These are phyloP conservation scores for Myochromella boudieri DNA, from an alignment of 768 basidiomycete species.

Conservation along the genomic window DNA sequence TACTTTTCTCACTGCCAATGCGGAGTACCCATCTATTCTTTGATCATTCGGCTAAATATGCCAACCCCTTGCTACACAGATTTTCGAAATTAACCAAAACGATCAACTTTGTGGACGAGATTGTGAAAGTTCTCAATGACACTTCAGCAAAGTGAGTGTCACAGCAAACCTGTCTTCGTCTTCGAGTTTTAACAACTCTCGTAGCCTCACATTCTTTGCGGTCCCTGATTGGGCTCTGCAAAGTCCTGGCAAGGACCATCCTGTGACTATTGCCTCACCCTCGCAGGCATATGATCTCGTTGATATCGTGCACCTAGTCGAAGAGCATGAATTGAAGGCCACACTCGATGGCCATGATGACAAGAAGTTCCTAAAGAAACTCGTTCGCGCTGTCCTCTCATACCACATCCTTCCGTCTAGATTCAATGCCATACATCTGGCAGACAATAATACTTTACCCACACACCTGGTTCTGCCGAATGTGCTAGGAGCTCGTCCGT, in stretches of 20 bases:
- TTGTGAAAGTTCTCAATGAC: constrained; percentile 18
- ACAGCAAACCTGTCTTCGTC: not conserved
- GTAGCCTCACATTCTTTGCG: constrained; percentile 56
- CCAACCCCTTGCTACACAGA: constrained; percentile 5
- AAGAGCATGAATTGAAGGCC: constrained; percentile 35
- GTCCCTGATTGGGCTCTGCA: constrained; percentile 45
- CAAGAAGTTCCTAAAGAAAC: constrained; percentile 53
- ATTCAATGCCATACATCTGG: constrained; percentile 36
- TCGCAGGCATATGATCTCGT: constrained; percentile 14
- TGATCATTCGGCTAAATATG: not conserved
- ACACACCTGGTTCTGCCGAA: constrained; percentile 43
- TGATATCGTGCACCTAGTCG: constrained; percentile 26
- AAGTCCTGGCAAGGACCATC: constrained; percentile 18
- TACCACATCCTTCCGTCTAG: constrained; percentile 55
- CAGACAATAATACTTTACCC: constrained; percentile 53
- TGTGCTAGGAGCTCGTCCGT: constrained; percentile 42
- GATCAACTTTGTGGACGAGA: constrained; percentile 23
- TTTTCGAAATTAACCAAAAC: constrained; percentile 24
- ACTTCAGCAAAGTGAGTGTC: constrained; percentile 12
- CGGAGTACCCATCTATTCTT: constrained; percentile 4
- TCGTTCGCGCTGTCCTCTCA: constrained; percentile 51
- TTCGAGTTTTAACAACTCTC: not conserved
- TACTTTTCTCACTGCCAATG: constrained; percentile 3
- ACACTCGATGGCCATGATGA: constrained; percentile 35
- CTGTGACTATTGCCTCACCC: constrained; percentile 9